These are phyloP conservation scores for Triticum timopheevii DNA, from an alignment of 176 grass and related monocot species.

Conservation along the genomic window DNA sequence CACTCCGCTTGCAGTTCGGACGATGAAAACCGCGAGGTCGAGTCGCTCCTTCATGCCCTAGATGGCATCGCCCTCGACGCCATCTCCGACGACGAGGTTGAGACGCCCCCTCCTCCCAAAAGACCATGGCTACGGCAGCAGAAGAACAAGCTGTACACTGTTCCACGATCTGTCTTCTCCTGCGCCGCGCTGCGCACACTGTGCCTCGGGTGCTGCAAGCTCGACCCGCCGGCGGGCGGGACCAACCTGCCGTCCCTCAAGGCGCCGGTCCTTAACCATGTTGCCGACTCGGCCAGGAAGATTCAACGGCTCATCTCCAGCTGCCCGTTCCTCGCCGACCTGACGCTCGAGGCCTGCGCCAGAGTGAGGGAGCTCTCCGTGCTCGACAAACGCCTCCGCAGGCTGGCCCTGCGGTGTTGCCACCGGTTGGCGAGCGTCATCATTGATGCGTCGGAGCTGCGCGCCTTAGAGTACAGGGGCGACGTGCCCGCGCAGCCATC, in stretches of 20 bases:
- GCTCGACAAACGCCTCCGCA: background rate
- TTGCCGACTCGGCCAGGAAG: background rate
- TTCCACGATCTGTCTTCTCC: background rate
- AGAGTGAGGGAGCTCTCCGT: background rate
- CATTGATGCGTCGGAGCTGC: slow-evolving; percentile 18
- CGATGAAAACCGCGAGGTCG: background rate
- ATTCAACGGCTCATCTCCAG: background rate
- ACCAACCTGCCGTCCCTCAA: background rate
- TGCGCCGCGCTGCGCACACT: background rate
- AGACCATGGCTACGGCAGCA: background rate
- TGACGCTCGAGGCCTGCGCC: slow-evolving; percentile 5
- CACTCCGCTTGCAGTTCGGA: background rate
- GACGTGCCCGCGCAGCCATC: background rate
- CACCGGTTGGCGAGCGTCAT: background rate
- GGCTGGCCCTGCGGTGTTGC: slow-evolving; percentile 11
- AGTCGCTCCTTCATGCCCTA: background rate
- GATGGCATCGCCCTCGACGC: background rate
- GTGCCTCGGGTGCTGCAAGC: background rate
- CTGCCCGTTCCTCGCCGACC: slow-evolving; percentile 16
- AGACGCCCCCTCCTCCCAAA: too few relatives aligned
- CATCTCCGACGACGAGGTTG: background rate
- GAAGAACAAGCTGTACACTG: background rate
- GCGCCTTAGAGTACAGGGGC: slow-evolving; percentile 19
- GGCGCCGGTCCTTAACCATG: background rate
- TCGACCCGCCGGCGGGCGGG: background rate